A percentile compares a stretch with the other conserved stretches of the same genome.
These are phyloP conservation scores for Musa acuminata DNA, from an alignment of 176 grass and related monocot species.

Conservation along the genomic window DNA sequence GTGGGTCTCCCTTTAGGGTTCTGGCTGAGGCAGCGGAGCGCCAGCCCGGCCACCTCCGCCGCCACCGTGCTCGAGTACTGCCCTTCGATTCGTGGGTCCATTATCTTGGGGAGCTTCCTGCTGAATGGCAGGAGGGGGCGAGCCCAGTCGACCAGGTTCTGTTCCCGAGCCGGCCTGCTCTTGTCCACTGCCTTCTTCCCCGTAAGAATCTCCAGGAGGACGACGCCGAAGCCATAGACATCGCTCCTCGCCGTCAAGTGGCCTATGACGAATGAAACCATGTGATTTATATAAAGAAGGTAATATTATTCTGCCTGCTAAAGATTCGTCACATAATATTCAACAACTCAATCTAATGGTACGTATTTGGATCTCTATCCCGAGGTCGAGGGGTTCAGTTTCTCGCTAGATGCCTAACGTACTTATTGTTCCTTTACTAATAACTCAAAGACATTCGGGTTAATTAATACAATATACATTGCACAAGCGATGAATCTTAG, in stretches of 20 bases:
- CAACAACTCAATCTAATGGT: too few species aligned
- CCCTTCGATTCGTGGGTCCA: conserved; percentile 12
- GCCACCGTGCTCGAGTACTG: conserved; percentile 9
- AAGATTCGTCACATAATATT: too few species aligned
- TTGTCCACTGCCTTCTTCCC: conserved; percentile 7
- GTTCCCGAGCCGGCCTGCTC: not conserved
- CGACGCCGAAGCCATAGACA: conserved; percentile 13
- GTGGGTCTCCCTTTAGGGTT: conserved; percentile 11
- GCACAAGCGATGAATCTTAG: too few species aligned
- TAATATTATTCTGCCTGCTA: not conserved
- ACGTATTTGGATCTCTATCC: too few species aligned
- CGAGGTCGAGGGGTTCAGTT: too few species aligned
- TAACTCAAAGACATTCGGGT: too few species aligned
- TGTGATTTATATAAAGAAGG: not conserved
- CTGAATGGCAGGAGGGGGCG: not conserved
- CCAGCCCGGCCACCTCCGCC: not conserved
- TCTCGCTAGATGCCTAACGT: too few species aligned
- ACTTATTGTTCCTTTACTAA: too few species aligned
- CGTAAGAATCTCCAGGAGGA: conserved; percentile 14
- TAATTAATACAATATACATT: too few species aligned
- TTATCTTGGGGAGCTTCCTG: not conserved
- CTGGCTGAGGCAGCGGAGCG: conserved; percentile 11
- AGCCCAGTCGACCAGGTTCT: not conserved
- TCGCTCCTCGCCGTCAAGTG: conserved; percentile 12
- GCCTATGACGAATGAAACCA: not conserved